Percentiles rank a stretch among this genome's conserved stretches.
Conservation (phyloP, 106 monocot genomes). For the Dioscorea dumetorum region DNA sequence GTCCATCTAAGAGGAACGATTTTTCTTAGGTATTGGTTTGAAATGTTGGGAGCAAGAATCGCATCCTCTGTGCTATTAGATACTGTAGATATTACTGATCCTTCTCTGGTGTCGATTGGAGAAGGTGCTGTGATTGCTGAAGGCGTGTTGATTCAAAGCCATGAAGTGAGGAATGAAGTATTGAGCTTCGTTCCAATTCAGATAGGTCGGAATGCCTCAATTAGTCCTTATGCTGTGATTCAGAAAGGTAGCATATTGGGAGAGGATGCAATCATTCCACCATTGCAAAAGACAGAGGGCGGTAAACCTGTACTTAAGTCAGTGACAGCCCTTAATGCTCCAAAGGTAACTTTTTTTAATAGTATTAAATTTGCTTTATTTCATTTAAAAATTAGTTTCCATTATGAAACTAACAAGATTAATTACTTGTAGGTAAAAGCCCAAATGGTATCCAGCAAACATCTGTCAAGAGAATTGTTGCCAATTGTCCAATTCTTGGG, state of each 20-base stretch:
- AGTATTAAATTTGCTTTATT: background rate
- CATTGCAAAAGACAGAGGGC: conserved; percentile 25
- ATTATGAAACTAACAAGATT: too few species aligned
- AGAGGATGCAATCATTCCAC: conserved; percentile 17
- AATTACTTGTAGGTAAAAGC: conserved; percentile 11
- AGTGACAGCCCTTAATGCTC: conserved; percentile 1
- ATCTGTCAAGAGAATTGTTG: background rate
- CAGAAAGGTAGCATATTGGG: conserved; percentile 38
- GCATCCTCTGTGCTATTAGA: conserved; percentile 33
- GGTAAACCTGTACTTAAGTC: conserved; percentile 21
- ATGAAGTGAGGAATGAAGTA: conserved; percentile 39
- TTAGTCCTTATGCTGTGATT: conserved; percentile 40
- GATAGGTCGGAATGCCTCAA: conserved; percentile 23
- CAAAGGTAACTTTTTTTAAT: conserved; percentile 19
- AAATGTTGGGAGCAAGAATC: conserved; percentile 34
- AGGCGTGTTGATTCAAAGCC: conserved; percentile 40
- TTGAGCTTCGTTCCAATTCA: conserved; percentile 24
- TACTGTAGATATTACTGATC: conserved; percentile 46
- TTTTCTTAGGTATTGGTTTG: conserved; percentile 39
- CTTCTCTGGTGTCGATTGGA: conserved; percentile 32
- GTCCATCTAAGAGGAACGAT: conserved; percentile 40
- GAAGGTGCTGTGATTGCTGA: conserved; percentile 39
- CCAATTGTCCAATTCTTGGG: conserved; percentile 27
- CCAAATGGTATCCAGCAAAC: background rate
- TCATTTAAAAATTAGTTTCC: too few species aligned